These are phyloP conservation scores for Lentinus tigrinus DNA, from an alignment of 768 basidiomycete species.

Conservation along the genomic window DNA sequence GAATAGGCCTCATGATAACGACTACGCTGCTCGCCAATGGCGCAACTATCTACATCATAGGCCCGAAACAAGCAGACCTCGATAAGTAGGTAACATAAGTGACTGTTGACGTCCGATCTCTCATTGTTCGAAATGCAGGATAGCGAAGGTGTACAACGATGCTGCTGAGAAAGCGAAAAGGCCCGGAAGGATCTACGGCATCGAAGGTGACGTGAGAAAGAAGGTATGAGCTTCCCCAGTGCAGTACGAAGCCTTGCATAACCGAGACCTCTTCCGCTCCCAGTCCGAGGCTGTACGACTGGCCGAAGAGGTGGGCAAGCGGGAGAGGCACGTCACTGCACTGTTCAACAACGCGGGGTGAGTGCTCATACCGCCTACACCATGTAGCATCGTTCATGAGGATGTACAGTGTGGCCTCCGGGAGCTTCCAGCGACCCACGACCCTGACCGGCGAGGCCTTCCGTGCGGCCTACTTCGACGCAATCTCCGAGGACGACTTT, in stretches of 20 bases:
- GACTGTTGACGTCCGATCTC: too few relatives aligned
- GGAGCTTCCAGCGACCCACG: too few relatives aligned
- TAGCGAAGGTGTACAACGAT: constrained; percentile 39
- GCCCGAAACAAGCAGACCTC: constrained; percentile 36
- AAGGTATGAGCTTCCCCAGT: constrained; percentile 30
- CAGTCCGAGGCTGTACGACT: constrained; percentile 45
- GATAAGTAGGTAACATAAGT: constrained; percentile 33
- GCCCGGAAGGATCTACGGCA: constrained; percentile 38
- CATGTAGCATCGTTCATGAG: too few relatives aligned
- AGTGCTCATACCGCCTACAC: too few relatives aligned
- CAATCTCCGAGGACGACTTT: constrained; percentile 40
- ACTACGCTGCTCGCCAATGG: constrained; percentile 45
- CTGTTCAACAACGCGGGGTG: constrained; percentile 54
- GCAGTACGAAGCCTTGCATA: background rate
- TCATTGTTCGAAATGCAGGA: too few relatives aligned
- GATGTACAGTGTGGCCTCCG: too few relatives aligned
- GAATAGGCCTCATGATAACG: constrained; percentile 48
- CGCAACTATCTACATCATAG: constrained; percentile 46
- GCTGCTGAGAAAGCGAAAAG: constrained; percentile 28
- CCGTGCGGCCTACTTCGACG: too few relatives aligned
- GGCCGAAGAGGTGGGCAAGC: constrained; percentile 37
- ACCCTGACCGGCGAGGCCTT: too few relatives aligned
- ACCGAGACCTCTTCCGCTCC: background rate
- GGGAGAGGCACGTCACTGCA: constrained; percentile 41
- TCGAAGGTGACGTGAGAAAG: constrained; percentile 40